These are phyloP conservation scores for Alternaria hordeiaustralica DNA, from an alignment of 2,329 filamentous ascomycete genomes.

Conservation along the genomic window DNA sequence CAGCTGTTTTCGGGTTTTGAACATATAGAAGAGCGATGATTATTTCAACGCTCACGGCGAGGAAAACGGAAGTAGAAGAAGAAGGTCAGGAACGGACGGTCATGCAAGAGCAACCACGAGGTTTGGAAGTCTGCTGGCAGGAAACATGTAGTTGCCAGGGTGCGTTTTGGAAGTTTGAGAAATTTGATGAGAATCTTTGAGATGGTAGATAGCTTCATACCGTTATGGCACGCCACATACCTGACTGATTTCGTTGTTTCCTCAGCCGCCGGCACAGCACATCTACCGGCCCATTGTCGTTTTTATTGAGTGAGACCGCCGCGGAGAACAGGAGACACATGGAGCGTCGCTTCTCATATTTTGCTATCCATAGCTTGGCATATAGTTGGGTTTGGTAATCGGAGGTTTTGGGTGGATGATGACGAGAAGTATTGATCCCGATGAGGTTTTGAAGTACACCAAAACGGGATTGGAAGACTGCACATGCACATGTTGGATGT, in stretches of 20 bases:
- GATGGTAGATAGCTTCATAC: background rate
- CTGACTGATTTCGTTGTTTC: no score
- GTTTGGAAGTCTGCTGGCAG: background rate
- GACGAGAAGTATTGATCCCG: rapidly evolving
- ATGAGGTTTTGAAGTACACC: rapidly evolving
- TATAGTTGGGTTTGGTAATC: no score
- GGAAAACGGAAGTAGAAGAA: background rate
- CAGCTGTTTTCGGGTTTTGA: background rate
- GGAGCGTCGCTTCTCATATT: no score
- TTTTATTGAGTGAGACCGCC: no score
- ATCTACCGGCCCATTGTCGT: no score
- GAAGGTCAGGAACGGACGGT: background rate
- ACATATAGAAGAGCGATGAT: rapidly evolving
- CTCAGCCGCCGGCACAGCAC: no score
- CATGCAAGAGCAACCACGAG: rapidly evolving
- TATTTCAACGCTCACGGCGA: background rate
- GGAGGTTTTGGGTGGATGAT: background rate
- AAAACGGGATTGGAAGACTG: background rate
- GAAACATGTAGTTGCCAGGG: no score
- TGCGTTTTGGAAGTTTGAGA: no score
- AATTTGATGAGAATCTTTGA: background rate
- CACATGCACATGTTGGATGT: background rate
- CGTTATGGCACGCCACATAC: no score
- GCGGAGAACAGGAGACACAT: no score
- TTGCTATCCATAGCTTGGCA: no score